phyloP scores from a whole-genome alignment of 306 rosid genomes.

The Comarum palustre region DNA sequence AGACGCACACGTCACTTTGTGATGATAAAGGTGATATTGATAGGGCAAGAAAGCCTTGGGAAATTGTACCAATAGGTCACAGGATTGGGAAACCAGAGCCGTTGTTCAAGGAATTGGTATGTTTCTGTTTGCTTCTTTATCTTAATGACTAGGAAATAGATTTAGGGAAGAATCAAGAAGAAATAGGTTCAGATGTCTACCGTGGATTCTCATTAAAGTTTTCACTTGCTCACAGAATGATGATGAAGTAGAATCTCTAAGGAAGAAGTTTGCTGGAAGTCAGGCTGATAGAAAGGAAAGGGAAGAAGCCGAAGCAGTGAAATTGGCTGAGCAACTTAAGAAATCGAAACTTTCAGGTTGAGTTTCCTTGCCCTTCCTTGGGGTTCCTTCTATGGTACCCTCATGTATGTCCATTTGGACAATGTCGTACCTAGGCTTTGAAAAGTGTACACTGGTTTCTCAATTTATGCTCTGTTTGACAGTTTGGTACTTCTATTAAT shows the following conservation, averaged over 20 bases:
- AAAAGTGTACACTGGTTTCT: too few species aligned
- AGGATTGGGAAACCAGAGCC: conserved; percentile 84
- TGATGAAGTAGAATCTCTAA: conserved; percentile 69
- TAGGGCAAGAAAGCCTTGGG: conserved; percentile 75
- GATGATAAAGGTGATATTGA: conserved; percentile 69
- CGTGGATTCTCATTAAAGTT: neutral
- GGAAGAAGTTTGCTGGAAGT: conserved; percentile 83
- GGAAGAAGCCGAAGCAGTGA: conserved; percentile 74
- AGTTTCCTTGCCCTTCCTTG: neutral
- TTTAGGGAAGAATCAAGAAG: neutral
- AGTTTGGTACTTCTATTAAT: too few species aligned
- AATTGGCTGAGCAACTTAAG: conserved; percentile 63
- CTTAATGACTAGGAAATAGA: neutral
- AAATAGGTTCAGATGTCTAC: neutral
- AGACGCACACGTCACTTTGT: conserved; percentile 53
- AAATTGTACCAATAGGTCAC: conserved; percentile 69
- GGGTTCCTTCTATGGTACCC: too few species aligned
- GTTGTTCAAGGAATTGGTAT: conserved; percentile 85
- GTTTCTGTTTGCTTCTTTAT: conserved; percentile 4
- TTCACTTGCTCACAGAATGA: conserved; percentile 65
- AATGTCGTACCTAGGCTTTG: too few species aligned
- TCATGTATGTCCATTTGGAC: too few species aligned
- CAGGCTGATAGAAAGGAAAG: conserved; percentile 81
- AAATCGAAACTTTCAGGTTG: conserved; percentile 72
- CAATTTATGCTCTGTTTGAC: too few species aligned